phyloP scores from a whole-genome alignment of 495 filamentous ascomycete genomes.

The Penicillium malachiteum region DNA sequence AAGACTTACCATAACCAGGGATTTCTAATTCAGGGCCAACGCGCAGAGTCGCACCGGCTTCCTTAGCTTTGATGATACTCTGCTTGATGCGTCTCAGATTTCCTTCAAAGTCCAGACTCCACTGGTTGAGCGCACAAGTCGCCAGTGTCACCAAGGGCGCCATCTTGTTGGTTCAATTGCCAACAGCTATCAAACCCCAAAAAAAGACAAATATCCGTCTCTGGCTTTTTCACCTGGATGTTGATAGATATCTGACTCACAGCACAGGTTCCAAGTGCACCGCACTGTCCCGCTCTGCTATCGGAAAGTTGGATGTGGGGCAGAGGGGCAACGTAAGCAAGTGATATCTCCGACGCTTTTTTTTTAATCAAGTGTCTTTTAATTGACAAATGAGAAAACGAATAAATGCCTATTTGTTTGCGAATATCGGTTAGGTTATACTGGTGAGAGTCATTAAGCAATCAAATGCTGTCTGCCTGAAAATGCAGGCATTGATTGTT shows the following conservation, averaged over 20 bases:
- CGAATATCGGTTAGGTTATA: too few relatives aligned
- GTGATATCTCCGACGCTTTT: not conserved
- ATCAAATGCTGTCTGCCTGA: too few relatives aligned
- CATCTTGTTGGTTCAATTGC: not conserved
- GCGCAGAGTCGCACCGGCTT: constrained; percentile 10
- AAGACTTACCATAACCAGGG: constrained; percentile 9
- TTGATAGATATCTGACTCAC: not conserved
- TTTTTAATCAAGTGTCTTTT: not conserved
- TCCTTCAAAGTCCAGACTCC: constrained; percentile 14
- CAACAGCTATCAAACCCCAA: too few relatives aligned
- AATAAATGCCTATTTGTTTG: too few relatives aligned
- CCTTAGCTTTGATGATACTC: constrained; percentile 12
- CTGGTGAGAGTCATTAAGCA: too few relatives aligned
- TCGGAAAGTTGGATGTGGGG: constrained; percentile 2
- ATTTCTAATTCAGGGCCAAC: constrained; percentile 13
- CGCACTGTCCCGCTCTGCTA: not conserved
- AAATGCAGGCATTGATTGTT: too few relatives aligned
- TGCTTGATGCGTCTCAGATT: constrained; percentile 19
- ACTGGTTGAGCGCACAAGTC: constrained; percentile 16
- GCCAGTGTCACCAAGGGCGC: constrained; percentile 12
- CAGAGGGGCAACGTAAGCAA: not conserved
- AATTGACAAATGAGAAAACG: not conserved
- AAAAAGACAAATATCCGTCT: not conserved
- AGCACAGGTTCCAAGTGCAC: not conserved
- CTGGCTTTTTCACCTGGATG: not conserved